Evolutionary conservation across 1,284 basidiomycete species (phyloP), one percentile per base, ranked within the genome.

Genomic region (Marasmius fiardii): DNA sequence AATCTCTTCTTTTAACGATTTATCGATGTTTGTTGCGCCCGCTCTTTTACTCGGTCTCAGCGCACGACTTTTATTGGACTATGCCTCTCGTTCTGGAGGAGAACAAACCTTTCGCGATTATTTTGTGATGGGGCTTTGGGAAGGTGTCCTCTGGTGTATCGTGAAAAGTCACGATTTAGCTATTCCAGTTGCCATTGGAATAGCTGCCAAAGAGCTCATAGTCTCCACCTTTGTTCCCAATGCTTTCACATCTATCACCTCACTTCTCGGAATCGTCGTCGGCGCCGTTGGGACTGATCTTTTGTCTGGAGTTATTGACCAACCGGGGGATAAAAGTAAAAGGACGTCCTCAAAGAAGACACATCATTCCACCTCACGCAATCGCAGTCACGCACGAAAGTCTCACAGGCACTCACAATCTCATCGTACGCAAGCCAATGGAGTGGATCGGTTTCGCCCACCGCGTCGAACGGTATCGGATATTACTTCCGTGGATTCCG

Each of bases 141-240:
- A 90, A 69, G 89, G 89, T 51, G 80, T 88, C 24, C 73, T 92
- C 47, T 86, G 89, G 65, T 86, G 82, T 64, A 75, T 85, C 54
- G 76, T 82, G 59, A 81, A 81, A 65, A 74, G 77, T 53, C 75
- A 77, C 49, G 73, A 76, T 58, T 71, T 86, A 39, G 77, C 80
- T 43, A 71, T 86, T 61, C 73, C 77, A 55, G 78, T 85, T 48
- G 82, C 74, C 51, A 71, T 83, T 49, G 77, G 73, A 52, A 81
- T 89, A 61, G 75, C 74, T 45, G 80, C 73, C 7, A 86, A 88
- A 64, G 78, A 88, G 59, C 66, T 80, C 54, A 67, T 83, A 64
- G 86, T 88, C 65, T 86, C 83, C 66, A 71, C 74, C 54, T 63
- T 78, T 60, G 65, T 71, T 53, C 76, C 78, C 59, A 83, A 88